These are phyloP conservation scores for Catharanthus roseus DNA, from an alignment of 257 asterid species.

Conservation along the genomic window DNA sequence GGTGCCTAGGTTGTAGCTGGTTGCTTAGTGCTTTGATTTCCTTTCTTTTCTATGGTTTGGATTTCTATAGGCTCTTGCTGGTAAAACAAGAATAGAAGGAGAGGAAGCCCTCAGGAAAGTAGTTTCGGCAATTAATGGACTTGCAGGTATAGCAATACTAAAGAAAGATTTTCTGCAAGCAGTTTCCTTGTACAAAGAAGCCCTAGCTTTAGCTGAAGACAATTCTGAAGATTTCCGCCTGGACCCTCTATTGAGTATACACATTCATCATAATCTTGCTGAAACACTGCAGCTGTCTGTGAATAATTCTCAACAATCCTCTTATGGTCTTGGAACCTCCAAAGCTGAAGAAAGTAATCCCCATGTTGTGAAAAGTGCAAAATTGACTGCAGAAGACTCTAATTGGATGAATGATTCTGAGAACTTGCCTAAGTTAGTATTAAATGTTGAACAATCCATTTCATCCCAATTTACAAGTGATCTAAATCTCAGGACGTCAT, in stretches of 20 bases:
- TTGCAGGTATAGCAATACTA: constrained; percentile 91
- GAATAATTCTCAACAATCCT: constrained; percentile 25
- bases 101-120: constrained; percentile 88
- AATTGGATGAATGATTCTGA: constrained; percentile 22
- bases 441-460: constrained; percentile 22
- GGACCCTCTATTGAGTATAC: constrained; percentile 91
- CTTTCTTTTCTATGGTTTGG: background rate
- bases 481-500: constrained; percentile 38
- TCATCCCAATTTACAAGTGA: constrained; percentile 26
- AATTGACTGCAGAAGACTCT: constrained; percentile 23
- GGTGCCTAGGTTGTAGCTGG: background rate
- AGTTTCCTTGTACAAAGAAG: constrained; percentile 71
- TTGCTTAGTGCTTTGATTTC: background rate
- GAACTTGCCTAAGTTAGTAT: constrained; percentile 26
- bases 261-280: constrained; percentile 84
- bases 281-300: constrained; percentile 46
- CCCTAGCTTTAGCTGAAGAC: constrained; percentile 64
- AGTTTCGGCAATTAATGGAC: constrained; percentile 88
- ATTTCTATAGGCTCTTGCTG: constrained; percentile 71
- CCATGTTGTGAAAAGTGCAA: constrained; percentile 31
- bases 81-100: constrained; percentile 91
- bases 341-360: constrained; percentile 30
- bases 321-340: constrained; percentile 28
- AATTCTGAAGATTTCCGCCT: constrained; percentile 79
- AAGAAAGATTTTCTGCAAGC: constrained; percentile 68